phyloP scores from a whole-genome alignment of 2,329 filamentous ascomycete genomes.

The Colletotrichum brevisporum region DNA sequence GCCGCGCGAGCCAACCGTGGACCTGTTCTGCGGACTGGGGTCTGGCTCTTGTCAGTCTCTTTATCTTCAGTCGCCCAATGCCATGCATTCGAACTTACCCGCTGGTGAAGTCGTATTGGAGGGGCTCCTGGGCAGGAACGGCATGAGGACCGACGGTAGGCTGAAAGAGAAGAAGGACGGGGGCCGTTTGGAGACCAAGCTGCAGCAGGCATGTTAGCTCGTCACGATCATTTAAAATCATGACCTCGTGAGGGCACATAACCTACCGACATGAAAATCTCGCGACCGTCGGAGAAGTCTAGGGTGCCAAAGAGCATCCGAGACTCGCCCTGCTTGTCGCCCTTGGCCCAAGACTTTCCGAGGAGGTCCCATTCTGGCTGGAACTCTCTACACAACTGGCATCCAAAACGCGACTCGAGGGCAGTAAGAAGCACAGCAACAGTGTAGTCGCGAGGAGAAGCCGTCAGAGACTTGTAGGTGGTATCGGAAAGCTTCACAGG shows the following conservation, averaged over 20 bases:
- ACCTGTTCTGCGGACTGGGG: slow-evolving; percentile 82
- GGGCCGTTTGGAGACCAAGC: slow-evolving; percentile 95
- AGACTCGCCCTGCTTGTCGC: slow-evolving; percentile 81
- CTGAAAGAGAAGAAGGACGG: slow-evolving; percentile 88
- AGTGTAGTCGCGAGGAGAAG: slow-evolving; percentile 85
- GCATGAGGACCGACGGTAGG: slow-evolving; percentile 88
- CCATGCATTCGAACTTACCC: slow-evolving; percentile 69
- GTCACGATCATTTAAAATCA: neutral
- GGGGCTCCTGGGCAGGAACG: slow-evolving; percentile 75
- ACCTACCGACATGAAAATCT: slow-evolving; percentile 87
- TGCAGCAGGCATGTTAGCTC: slow-evolving; percentile 54
- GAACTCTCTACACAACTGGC: slow-evolving; percentile 89
- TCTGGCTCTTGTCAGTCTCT: slow-evolving; percentile 57
- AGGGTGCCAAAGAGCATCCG: slow-evolving; percentile 85
- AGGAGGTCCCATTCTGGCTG: slow-evolving; percentile 95
- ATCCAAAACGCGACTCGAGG: slow-evolving; percentile 85
- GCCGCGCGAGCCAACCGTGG: slow-evolving; percentile 82
- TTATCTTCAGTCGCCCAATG: neutral
- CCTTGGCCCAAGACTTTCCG: slow-evolving; percentile 87
- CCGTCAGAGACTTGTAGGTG: slow-evolving; percentile 81
- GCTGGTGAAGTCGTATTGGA: slow-evolving; percentile 86
- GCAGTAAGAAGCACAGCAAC: slow-evolving; percentile 89
- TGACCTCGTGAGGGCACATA: too few species aligned
- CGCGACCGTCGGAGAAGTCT: slow-evolving; percentile 88
- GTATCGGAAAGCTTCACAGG: slow-evolving; percentile 85